phyloP scores from a whole-genome alignment of 345 rosid species.

The Raphanus raphanistrum region DNA sequence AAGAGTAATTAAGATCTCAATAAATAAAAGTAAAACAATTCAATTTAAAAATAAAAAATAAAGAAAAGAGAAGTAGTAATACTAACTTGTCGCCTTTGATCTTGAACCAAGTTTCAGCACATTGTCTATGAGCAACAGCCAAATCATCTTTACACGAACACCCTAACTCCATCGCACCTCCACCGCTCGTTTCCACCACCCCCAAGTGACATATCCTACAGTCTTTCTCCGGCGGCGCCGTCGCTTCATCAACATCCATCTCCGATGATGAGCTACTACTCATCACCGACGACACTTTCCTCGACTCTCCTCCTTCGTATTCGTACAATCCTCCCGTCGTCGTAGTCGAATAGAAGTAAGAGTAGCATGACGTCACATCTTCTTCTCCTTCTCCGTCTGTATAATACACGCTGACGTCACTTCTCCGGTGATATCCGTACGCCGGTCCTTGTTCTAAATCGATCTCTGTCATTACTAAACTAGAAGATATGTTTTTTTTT shows the following conservation, averaged over 20 bases:
- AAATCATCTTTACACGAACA: constrained; percentile 91
- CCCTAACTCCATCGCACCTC: constrained; percentile 70
- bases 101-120: constrained; percentile 98
- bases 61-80: not conserved
- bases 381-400: constrained; percentile 61
- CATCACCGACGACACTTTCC: constrained; percentile 49
- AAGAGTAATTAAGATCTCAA: not conserved
- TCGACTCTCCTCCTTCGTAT: constrained; percentile 36
- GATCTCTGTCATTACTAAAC: constrained; percentile 35
- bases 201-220: constrained; percentile 95
- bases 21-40: not conserved
- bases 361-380: constrained; percentile 65
- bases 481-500: not conserved
- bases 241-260: constrained; percentile 47
- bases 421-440: constrained; percentile 36
- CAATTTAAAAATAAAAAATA: not conserved
- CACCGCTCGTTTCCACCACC: constrained; percentile 58
- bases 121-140: constrained; percentile 91
- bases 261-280: constrained; percentile 31
- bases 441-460: constrained; percentile 66
- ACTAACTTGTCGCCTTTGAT: constrained; percentile 90
- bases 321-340: constrained; percentile 64
- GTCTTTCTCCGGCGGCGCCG: constrained; percentile 58
- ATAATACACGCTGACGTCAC: constrained; percentile 54
- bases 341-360: constrained; percentile 75